Evolutionary conservation across 2,329 filamentous ascomycete genomes (phyloP).

Genomic region (Cercospora sesami): DNA sequence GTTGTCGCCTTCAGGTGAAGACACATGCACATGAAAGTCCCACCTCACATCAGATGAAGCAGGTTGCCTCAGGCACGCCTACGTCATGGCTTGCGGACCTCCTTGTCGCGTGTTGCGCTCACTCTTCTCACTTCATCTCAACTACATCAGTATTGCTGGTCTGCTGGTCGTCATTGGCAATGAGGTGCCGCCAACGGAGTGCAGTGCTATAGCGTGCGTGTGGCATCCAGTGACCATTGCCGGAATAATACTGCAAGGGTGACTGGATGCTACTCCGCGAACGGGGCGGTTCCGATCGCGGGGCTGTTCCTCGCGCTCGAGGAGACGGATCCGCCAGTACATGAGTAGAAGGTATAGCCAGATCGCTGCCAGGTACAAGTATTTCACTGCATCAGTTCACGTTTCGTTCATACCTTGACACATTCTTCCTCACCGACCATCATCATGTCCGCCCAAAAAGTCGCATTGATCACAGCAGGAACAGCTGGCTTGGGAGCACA

Average conservation of each 20-base stretch:
- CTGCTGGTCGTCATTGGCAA: background rate
- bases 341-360: background rate
- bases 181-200: background rate
- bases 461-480: conserved; percentile 51
- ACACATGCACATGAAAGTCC: conserved; percentile 8
- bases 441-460: conserved; percentile 44
- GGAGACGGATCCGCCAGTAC: background rate
- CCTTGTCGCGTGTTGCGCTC: background rate
- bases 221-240: background rate
- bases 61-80: background rate
- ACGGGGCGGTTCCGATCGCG: conserved; percentile 10
- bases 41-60: background rate
- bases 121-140: background rate
- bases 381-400: background rate
- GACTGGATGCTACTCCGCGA: background rate
- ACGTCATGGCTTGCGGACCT: background rate
- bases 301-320: background rate
- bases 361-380: background rate
- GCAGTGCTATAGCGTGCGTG: background rate
- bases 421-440: too few relatives aligned
- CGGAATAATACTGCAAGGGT: background rate
- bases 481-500: conserved; percentile 53
- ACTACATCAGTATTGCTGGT: background rate
- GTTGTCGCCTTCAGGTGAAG: background rate
- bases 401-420: background rate